Conservation (phyloP, 108 stramenopile genomes). For the Aurantiochytrium sp. region DNA sequence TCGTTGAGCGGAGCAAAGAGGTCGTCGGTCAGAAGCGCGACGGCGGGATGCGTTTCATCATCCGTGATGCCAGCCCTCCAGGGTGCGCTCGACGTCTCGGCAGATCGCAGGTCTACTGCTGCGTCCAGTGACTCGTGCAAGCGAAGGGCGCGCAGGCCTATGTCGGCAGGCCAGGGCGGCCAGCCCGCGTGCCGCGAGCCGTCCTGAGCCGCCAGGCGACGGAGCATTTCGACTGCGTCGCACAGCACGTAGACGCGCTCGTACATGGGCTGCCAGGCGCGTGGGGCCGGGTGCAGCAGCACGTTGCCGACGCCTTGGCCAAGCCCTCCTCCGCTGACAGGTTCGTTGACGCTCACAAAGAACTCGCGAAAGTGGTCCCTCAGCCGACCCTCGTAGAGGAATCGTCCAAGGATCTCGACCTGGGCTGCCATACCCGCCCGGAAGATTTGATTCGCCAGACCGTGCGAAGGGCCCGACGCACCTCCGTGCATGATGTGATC, state of each 20-base stretch:
- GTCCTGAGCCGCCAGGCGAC: neutral
- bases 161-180: neutral
- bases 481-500: neutral
- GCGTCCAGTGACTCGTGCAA: neutral
- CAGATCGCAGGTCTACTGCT: neutral
- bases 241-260: neutral
- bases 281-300: neutral
- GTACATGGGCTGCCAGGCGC: neutral
- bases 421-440: neutral
- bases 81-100: neutral
- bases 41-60: neutral
- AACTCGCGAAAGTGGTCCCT: neutral
- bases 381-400: neutral
- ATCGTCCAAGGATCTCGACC: neutral
- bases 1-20: conserved; percentile 1
- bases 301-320: neutral
- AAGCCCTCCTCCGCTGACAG: neutral
- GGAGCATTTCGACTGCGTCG: neutral
- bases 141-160: neutral
- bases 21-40: neutral
- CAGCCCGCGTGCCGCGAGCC: neutral
- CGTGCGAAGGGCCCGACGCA: neutral
- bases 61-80: neutral
- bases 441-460: neutral
- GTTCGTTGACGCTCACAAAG: neutral